These are phyloP conservation scores for Nigrograna mackinnonii DNA, from an alignment of 2,329 filamentous ascomycete genomes.

Conservation along the genomic window DNA sequence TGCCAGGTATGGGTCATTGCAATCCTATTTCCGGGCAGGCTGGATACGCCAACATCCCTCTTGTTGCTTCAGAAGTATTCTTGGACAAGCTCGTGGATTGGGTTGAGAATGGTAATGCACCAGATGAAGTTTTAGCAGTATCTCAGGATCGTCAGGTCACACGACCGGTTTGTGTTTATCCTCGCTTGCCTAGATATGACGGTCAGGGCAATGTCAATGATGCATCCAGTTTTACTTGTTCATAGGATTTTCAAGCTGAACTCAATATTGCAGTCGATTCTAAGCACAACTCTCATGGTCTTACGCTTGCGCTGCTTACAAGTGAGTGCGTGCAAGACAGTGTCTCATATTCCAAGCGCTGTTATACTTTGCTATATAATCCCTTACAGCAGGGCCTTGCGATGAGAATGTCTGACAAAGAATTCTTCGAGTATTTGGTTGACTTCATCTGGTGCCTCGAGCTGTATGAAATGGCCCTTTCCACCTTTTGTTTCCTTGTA, in stretches of 20 bases:
- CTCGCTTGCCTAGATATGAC: not conserved
- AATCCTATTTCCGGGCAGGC: not conserved
- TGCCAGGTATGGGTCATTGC: slow-evolving; percentile 1
- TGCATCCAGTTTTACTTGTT: not conserved
- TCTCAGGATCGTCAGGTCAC: not conserved
- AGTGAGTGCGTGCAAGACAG: too few relatives aligned
- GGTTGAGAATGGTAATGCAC: not conserved
- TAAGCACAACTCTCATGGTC: too few relatives aligned
- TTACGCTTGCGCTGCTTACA: too few relatives aligned
- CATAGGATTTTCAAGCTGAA: too few relatives aligned
- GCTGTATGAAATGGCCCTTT: too few relatives aligned
- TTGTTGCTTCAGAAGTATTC: not conserved
- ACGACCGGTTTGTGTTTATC: not conserved
- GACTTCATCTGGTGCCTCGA: slow-evolving; percentile 39
- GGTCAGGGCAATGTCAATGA: not conserved
- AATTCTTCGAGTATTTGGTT: not conserved
- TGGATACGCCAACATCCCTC: not conserved
- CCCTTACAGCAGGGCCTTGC: too few relatives aligned
- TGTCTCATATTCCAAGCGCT: too few relatives aligned
- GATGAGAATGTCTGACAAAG: too few relatives aligned
- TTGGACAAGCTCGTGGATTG: not conserved
- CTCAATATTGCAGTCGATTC: too few relatives aligned
- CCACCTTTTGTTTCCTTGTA: too few relatives aligned
- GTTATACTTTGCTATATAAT: too few relatives aligned
- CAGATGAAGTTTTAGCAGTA: not conserved